phyloP scores from a whole-genome alignment of 192 early-diverging fungal genomes.

The Entophlyctis helioformis region DNA sequence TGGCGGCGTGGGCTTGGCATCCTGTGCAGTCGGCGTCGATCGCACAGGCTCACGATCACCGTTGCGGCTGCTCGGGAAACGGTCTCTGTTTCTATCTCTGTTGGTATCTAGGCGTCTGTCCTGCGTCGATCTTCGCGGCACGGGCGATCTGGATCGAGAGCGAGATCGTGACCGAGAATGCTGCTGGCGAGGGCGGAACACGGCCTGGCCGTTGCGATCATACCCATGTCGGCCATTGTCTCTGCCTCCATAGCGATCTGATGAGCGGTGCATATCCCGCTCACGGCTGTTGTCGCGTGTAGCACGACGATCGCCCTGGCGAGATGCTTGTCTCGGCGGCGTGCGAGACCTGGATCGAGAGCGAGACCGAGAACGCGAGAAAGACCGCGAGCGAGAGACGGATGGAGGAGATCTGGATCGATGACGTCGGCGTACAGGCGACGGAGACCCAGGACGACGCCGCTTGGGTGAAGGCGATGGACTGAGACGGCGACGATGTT shows the following conservation, averaged over 20 bases:
- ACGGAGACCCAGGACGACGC: background rate
- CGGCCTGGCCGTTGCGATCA: background rate
- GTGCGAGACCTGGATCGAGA: too few relatives aligned
- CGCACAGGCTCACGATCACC: background rate
- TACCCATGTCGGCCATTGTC: background rate
- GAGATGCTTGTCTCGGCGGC: background rate
- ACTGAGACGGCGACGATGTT: background rate
- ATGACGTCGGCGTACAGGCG: background rate
- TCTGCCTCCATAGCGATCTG: background rate
- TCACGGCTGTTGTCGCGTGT: background rate
- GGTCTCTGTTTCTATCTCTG: background rate
- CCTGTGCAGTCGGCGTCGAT: background rate
- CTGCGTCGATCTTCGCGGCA: too few relatives aligned
- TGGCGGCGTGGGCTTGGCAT: background rate
- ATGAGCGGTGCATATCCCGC: background rate
- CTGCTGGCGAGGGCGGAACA: background rate
- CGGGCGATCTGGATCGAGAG: too few relatives aligned
- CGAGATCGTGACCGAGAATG: slow-evolving; percentile 2
- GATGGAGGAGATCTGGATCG: background rate
- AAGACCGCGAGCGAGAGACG: background rate
- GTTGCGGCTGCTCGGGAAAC: background rate
- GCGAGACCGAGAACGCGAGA: background rate
- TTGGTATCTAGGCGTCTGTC: background rate
- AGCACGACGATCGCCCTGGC: background rate
- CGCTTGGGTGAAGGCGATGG: background rate